These are phyloP conservation scores for Fistulina hepatica DNA, from an alignment of 1,284 basidiomycete species.

Conservation along the genomic window DNA sequence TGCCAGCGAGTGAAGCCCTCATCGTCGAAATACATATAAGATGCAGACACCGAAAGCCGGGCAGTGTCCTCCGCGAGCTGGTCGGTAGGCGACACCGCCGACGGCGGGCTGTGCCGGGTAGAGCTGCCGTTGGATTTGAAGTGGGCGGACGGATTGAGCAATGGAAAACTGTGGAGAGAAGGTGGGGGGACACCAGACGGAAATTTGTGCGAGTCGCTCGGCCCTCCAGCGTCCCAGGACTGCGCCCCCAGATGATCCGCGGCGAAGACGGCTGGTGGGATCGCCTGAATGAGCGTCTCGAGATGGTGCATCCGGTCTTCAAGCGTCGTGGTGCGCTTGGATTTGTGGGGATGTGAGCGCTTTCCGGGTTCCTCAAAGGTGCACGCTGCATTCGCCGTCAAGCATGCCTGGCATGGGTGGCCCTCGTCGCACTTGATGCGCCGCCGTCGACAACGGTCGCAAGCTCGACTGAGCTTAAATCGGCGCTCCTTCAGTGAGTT, in stretches of 20 bases:
- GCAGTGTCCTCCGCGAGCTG: conserved; percentile 45
- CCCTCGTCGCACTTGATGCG: conserved; percentile 79
- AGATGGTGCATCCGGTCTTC: conserved; percentile 79
- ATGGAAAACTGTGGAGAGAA: conserved; percentile 59
- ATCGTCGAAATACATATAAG: conserved; percentile 74
- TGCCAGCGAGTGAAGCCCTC: conserved; percentile 79
- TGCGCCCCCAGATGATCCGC: conserved; percentile 31
- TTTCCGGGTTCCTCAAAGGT: conserved; percentile 80
- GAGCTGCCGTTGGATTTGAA: too few relatives aligned
- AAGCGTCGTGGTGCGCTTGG: conserved; percentile 62
- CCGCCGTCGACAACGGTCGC: conserved; percentile 76
- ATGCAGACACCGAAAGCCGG: conserved; percentile 53
- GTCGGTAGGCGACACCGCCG: conserved; percentile 25
- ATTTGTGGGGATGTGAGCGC: conserved; percentile 67
- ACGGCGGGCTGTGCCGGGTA: too few relatives aligned
- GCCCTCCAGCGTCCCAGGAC: conserved; percentile 24
- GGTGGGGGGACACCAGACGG: conserved; percentile 66
- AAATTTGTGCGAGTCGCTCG: conserved; percentile 39
- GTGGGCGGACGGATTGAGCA: conserved; percentile 68
- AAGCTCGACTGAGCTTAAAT: conserved; percentile 78
- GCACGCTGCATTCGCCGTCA: conserved; percentile 65
- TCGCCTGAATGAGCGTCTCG: conserved; percentile 70
- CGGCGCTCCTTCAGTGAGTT: conserved; percentile 63
- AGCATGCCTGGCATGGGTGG: conserved; percentile 73
- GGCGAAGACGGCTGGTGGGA: conserved; percentile 67